phyloP scores from a whole-genome alignment of 176 grass and related monocot species.

The Carex cristatella region DNA sequence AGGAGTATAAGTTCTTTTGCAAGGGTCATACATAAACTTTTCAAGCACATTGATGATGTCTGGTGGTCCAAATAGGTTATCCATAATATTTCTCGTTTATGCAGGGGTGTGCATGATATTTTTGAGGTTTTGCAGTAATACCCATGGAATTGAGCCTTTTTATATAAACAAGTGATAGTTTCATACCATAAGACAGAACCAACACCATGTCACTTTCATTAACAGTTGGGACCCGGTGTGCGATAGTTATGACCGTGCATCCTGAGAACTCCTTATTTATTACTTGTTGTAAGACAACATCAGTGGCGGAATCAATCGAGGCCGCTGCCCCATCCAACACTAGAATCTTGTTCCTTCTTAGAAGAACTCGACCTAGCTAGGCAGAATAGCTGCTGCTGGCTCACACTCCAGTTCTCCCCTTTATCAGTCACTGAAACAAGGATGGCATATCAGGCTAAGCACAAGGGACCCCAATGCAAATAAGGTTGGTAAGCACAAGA shows the following conservation, averaged over 20 bases:
- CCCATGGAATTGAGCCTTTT: background rate
- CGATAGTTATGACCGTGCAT: constrained; percentile 80
- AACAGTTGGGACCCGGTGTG: constrained; percentile 70
- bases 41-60: background rate
- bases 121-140: background rate
- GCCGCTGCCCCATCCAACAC: constrained; percentile 85
- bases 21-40: background rate
- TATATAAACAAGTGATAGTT: background rate
- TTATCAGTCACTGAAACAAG: constrained; percentile 59
- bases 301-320: constrained; percentile 74
- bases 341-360: constrained; percentile 59
- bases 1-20: background rate
- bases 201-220: constrained; percentile 80
- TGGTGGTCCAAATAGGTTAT: background rate
- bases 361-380: constrained; percentile 53
- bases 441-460: background rate
- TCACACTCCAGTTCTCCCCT: constrained; percentile 77
- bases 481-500: too few relatives aligned
- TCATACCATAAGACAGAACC: constrained; percentile 78
- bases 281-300: constrained; percentile 52
- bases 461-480: background rate
- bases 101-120: background rate
- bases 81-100: background rate
- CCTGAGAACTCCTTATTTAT: constrained; percentile 61
- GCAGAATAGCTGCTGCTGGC: constrained; percentile 84